Conservation (phyloP, 78 protist genomes). For the Speleostelium caveatum region DNA sequence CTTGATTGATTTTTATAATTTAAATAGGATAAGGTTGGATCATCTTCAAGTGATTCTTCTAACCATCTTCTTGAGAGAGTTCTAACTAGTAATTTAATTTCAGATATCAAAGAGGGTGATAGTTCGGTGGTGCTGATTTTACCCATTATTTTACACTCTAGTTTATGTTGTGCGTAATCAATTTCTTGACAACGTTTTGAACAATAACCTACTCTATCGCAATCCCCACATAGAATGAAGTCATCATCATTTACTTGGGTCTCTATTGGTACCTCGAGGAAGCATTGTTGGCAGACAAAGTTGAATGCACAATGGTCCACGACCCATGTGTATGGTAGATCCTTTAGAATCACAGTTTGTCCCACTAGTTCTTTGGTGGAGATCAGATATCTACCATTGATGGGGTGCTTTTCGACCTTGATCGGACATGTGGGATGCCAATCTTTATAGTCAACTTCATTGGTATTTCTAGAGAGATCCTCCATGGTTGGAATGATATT, state of each 20-base stretch:
- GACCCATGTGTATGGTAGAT: constrained; percentile 72
- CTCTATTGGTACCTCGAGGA: constrained; percentile 53
- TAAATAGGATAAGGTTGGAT: not conserved
- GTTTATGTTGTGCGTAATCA: constrained; percentile 43
- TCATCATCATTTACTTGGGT: not conserved
- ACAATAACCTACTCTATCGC: constrained; percentile 65
- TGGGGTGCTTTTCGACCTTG: constrained; percentile 41
- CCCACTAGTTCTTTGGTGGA: constrained; percentile 53
- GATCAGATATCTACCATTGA: constrained; percentile 51
- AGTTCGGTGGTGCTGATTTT: constrained; percentile 30
- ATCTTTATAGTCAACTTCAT: constrained; percentile 16
- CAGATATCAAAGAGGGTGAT: constrained; percentile 42
- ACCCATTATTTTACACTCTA: constrained; percentile 46
- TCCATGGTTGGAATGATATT: not conserved
- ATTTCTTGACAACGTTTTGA: constrained; percentile 7
- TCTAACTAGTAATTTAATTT: constrained; percentile 56
- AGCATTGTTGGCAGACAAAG: constrained; percentile 72
- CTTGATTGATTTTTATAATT: constrained; percentile 5
- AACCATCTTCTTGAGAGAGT: constrained; percentile 73
- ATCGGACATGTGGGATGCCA: constrained; percentile 60
- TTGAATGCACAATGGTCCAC: constrained; percentile 39
- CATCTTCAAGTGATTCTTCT: constrained; percentile 7
- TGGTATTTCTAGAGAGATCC: not conserved
- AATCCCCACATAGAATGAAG: constrained; percentile 39
- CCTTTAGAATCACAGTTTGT: constrained; percentile 19